These are phyloP conservation scores for Entophlyctis luteolus DNA, from an alignment of 192 early-diverging fungal genomes.

Conservation along the genomic window DNA sequence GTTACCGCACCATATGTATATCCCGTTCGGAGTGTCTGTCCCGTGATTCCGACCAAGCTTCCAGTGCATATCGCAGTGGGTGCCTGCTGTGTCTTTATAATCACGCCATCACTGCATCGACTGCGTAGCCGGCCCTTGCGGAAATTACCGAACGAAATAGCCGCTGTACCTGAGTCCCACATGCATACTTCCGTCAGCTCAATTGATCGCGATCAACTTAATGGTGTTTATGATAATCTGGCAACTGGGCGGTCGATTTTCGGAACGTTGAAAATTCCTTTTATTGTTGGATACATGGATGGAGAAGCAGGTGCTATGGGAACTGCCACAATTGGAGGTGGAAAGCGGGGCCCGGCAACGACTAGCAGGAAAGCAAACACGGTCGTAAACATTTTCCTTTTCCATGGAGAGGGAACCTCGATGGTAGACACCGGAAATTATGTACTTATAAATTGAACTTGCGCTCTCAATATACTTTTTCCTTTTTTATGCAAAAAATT, in stretches of 20 bases:
- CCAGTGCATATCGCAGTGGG: no score
- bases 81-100: conserved; percentile 28
- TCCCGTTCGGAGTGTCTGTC: conserved; percentile 17
- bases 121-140: conserved; percentile 11
- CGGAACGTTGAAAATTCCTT: no score
- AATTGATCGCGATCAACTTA: conserved; percentile 39
- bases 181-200: conserved; percentile 30
- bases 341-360: neutral
- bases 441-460: no score
- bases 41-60: no score
- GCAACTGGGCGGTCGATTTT: conserved; percentile 30
- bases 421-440: no score
- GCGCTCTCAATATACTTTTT: no score
- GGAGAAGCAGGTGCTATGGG: conserved; percentile 45
- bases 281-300: conserved; percentile 39
- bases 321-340: conserved; percentile 1
- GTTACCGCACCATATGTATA: no score
- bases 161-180: conserved; percentile 25
- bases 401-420: no score
- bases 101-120: conserved; percentile 38
- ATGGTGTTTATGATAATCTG: conserved; percentile 42
- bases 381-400: no score
- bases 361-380: neutral
- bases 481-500: no score
- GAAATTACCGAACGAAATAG: no score